Base-by-base conservation (phyloP, 2,329 filamentous ascomycete genomes). In the Paecilomyces fulvus region DNA sequence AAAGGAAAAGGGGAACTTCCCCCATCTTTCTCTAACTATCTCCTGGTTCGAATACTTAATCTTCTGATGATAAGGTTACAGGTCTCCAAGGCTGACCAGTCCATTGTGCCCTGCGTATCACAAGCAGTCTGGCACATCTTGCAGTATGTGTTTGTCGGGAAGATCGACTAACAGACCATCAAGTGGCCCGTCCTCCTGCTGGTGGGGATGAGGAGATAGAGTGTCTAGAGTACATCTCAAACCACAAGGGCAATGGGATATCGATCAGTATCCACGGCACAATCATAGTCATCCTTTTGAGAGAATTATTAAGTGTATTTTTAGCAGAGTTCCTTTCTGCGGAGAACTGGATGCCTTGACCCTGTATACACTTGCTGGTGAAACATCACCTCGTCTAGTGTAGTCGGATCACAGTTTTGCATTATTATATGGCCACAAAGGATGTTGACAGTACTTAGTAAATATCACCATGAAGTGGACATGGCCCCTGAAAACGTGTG, bases 181-280 rank as follows among this genome's bases (percentile, higher is more conserved):
- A 53, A 56, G 51, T 56, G 58, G 58, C 46, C 52, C 52, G 51
- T 52, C 49, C 52, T 59, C 52, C 53, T 50, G 57, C 48, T 55
- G 48, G 21, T 17, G 30, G 30, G 56, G 55, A 58, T 55, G 6
- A 5, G 20, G 17, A 17, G n/a, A 37, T n/a, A n/a, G 33, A 37
- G 33, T 17, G 20, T 43, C n/a, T n/a, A n/a, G n/a, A n/a, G n/a
- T n/a, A 9, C 37, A 43, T 9, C n/a, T n/a, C 14, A n/a, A 43
- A 20, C 14, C 5, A 8, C 17, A 9, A 43, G 37, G 37, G 37
- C 8, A n/a, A 17, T 43, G 37, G 37, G 37, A 3, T 3, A 43
- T 20, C 37, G 2, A 28, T 20, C 6, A n/a, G 14, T 43, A 12
- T 43, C 37, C 17, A 9, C 14, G 3, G 7, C 37, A 17, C n/a